phyloP scores from a whole-genome alignment of 2,329 filamentous ascomycete species.

The Arthrobotrys megalospora region DNA sequence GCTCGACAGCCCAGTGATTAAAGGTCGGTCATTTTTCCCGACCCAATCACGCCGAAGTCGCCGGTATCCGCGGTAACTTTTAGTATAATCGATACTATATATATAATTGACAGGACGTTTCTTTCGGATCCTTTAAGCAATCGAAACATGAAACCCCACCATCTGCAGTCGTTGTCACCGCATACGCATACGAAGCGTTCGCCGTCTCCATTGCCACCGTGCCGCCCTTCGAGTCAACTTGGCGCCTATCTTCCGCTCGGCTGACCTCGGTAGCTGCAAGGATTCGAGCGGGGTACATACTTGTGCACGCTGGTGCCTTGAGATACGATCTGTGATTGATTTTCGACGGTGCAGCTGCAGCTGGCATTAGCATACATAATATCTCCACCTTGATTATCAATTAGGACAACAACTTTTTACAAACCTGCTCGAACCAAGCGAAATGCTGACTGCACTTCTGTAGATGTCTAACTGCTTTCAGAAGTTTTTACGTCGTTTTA shows the following conservation, averaged over 20 bases:
- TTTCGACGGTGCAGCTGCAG: slow-evolving; percentile 12
- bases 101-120: background rate
- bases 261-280: slow-evolving; percentile 7
- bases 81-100: background rate
- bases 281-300: slow-evolving; percentile 22
- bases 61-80: slow-evolving; percentile 15
- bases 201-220: slow-evolving; percentile 4
- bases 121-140: background rate
- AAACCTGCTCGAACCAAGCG: background rate
- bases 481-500: background rate
- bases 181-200: slow-evolving; percentile 6
- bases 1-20: background rate
- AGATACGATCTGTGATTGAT: slow-evolving; percentile 13
- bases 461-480: slow-evolving; percentile 5
- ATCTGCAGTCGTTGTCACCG: slow-evolving; percentile 12
- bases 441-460: slow-evolving; percentile 10
- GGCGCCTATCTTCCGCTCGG: slow-evolving; percentile 28
- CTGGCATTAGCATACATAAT: background rate
- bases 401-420: background rate
- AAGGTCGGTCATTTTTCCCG: slow-evolving; percentile 17
- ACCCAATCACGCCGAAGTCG: slow-evolving; percentile 7
- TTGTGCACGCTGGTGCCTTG: slow-evolving; percentile 2
- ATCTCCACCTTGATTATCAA: slow-evolving; percentile 1
- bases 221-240: slow-evolving; percentile 21
- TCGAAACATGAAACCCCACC: background rate